Conservation (phyloP, 306 rosid genomes). For the Glycyrrhiza uralensis region DNA sequence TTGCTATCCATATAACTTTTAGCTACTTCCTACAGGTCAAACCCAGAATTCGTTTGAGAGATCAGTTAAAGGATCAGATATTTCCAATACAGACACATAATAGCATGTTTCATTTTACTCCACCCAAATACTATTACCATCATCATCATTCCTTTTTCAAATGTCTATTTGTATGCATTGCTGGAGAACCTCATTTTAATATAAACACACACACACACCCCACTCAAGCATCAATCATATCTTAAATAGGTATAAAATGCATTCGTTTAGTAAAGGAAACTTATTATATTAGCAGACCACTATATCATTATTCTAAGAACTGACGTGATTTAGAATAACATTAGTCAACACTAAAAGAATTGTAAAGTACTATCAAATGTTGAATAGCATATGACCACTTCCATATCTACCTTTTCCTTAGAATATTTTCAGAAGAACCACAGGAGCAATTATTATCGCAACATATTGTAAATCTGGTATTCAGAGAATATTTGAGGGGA, state of each 20-base stretch:
- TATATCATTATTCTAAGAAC: neutral
- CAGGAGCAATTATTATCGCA: neutral
- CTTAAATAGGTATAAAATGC: neutral
- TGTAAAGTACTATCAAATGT: no score
- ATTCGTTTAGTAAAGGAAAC: neutral
- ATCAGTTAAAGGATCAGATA: neutral
- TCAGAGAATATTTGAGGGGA: no score
- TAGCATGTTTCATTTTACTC: neutral
- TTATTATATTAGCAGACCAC: neutral
- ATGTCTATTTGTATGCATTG: neutral
- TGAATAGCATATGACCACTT: neutral
- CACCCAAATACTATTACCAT: neutral
- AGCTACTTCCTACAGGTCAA: slow-evolving; percentile 27
- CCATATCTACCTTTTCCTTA: neutral
- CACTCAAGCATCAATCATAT: neutral
- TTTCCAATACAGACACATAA: neutral
- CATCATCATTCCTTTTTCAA: neutral
- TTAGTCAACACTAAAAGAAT: neutral
- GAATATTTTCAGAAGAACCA: neutral
- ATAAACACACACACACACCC: neutral
- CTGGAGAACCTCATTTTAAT: neutral
- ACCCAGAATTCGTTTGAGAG: slow-evolving; percentile 3
- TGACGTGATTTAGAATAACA: neutral
- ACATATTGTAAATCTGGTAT: no score
- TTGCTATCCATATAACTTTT: slow-evolving; percentile 40